Evolutionary conservation across 2,329 filamentous ascomycete species (phyloP), one percentile per base, ranked within the genome.

Genomic region (Fusarium pseudocircinatum): DNA sequence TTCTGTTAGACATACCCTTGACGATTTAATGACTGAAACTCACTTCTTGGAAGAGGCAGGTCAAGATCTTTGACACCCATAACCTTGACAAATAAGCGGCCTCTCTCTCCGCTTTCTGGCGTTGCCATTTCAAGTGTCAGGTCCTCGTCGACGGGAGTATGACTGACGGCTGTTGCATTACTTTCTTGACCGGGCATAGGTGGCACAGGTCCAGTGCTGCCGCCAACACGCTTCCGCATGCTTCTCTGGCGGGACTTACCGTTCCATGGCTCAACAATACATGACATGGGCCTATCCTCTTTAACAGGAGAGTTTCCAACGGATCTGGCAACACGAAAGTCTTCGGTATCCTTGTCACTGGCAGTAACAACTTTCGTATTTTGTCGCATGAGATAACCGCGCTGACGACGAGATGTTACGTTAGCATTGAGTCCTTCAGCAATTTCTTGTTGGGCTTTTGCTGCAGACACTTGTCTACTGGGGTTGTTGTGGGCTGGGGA

Each of bases 251-350:
- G 90, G 49, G 87, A 83, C 82, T 95, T 93, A 67, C 92, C 90
- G 83, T 97, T 97, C 96, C 96, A 99, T 22, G 96, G 96, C 83
- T 98, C 96, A 10, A 97, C 96, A 20, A 94, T 96, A 93, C 96
- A 97, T 4, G 95, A 97, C 81, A 97, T 94, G 39, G 94, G 94
- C 52, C 94, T 95, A 9, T 90, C 86, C 78, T 94, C 91, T 79
- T 97, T 94, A 36, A 91, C 80, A 7, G 94, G 91, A 11, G 93
- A 94, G 77, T 89, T 92, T 22, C 89, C 90, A 20, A 88, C 89
- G 34, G 92, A 91, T 62, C 90, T 89, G 28, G 87, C 86, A 30
- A 86, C 81, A 81, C 85, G 82, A 73, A 83, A 73, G 82, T 91
- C 79, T 81, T 92, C 85, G 37, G 86, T 83, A 70, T 92, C 87